These are phyloP conservation scores for Sextonia rubra DNA, from an alignment of 164 flowering plant species.

Conservation along the genomic window DNA sequence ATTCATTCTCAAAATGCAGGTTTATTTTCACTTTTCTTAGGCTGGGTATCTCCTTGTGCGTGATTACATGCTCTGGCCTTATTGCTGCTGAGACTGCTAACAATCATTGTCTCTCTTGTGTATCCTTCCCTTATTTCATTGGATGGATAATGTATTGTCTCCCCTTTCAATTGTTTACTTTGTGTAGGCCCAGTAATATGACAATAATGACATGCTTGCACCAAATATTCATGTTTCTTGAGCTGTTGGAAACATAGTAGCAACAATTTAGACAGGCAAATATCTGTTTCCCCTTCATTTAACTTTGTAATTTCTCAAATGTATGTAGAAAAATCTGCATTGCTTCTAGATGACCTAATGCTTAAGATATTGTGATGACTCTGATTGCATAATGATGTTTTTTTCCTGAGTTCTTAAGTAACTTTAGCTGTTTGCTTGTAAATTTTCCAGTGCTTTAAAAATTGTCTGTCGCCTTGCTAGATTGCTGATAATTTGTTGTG, in stretches of 20 bases:
- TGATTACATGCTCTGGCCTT: constrained; percentile 77
- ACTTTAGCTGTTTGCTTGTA: too few species aligned
- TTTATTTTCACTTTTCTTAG: constrained; percentile 72
- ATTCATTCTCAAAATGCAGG: constrained; percentile 36
- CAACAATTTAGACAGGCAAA: background rate
- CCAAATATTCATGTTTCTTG: background rate
- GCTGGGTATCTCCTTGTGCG: constrained; percentile 54
- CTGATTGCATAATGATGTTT: too few species aligned
- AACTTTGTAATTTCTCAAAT: background rate
- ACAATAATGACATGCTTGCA: too few species aligned
- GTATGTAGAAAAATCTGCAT: background rate
- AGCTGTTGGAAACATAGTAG: background rate
- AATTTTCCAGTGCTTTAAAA: too few species aligned
- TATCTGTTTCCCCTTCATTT: background rate
- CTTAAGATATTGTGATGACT: background rate
- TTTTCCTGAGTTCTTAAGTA: too few species aligned
- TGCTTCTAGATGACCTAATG: background rate
- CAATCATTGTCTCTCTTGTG: constrained; percentile 71
- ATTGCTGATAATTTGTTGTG: too few species aligned
- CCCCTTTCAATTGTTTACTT: background rate
- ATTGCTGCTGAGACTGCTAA: constrained; percentile 83
- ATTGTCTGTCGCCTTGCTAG: too few species aligned
- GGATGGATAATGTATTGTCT: background rate
- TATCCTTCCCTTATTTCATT: constrained; percentile 45
- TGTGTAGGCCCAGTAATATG: background rate